Conservation (phyloP, 768 basidiomycete species). For the Lactarius trivialis region DNA sequence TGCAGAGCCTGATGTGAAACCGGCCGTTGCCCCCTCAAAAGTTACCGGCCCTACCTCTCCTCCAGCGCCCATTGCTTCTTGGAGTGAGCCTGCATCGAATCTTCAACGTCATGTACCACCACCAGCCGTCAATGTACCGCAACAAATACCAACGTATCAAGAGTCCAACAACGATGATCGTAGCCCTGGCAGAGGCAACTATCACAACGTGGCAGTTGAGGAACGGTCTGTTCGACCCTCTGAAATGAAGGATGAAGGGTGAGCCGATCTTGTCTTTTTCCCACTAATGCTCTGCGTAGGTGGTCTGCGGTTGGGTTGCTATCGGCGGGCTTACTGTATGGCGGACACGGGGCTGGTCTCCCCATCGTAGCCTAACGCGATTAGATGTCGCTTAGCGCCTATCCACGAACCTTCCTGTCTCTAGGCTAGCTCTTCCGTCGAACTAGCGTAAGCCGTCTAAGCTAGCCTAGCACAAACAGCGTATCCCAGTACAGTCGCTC, state of each 20-base stretch:
- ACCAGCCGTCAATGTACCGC: constrained; percentile 3
- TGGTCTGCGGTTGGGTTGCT: constrained; percentile 16
- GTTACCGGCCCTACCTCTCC: background rate
- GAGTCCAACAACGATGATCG: constrained; percentile 25
- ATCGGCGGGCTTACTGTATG: constrained; percentile 20
- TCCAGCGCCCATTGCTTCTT: constrained; percentile 15
- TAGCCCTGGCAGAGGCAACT: constrained; percentile 32
- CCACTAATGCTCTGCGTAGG: constrained; percentile 25
- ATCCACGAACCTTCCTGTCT: constrained; percentile 17
- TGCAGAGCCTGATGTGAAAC: background rate
- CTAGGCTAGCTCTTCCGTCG: constrained; percentile 25
- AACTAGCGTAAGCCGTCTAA: constrained; percentile 42
- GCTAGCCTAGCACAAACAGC: constrained; percentile 40
- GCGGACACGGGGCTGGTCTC: constrained; percentile 17
- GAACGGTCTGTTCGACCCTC: constrained; percentile 67
- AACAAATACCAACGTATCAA: constrained; percentile 24
- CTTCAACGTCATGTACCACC: constrained; percentile 2
- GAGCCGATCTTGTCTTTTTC: constrained; percentile 35
- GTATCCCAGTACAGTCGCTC: constrained; percentile 61
- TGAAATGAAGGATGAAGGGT: constrained; percentile 98
- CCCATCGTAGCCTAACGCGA: constrained; percentile 32
- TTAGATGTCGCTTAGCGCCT: constrained; percentile 22
- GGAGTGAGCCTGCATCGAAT: constrained; percentile 13
- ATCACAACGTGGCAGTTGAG: constrained; percentile 29
- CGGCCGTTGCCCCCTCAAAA: background rate